Conservation (phyloP, 805 yeast species). For the Candida andamanensis region DNA sequence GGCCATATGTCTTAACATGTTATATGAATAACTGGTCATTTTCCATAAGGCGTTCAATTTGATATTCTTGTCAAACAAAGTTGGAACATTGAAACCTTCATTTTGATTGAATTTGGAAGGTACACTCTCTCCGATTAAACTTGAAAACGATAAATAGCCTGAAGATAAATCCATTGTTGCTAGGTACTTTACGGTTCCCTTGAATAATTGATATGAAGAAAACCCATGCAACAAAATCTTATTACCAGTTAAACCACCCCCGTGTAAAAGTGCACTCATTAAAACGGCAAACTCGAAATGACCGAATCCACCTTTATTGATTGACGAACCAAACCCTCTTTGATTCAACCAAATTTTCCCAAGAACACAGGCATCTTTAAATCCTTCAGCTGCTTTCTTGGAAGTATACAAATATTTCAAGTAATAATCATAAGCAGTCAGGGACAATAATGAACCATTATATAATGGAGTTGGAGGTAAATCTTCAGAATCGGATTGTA, state of each 20-base stretch:
- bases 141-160: slow-evolving; percentile 67
- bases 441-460: slow-evolving; percentile 73
- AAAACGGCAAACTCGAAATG: slow-evolving; percentile 82
- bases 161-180: slow-evolving; percentile 71
- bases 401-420: slow-evolving; percentile 71
- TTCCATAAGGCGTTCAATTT: slow-evolving; percentile 78
- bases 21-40: slow-evolving; percentile 66
- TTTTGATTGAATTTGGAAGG: slow-evolving; percentile 40
- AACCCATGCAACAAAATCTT: slow-evolving; percentile 80
- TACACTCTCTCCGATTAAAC: slow-evolving; percentile 43
- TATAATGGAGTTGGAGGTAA: slow-evolving; percentile 81
- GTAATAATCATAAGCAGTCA: slow-evolving; percentile 63
- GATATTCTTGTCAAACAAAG: slow-evolving; percentile 70
- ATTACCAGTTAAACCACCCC: slow-evolving; percentile 75
- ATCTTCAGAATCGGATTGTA: slow-evolving; percentile 42
- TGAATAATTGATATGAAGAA: slow-evolving; percentile 89
- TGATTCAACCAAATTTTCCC: slow-evolving; percentile 90
- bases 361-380: slow-evolving; percentile 78
- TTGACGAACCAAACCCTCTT: slow-evolving; percentile 66
- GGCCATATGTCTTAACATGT: slow-evolving; percentile 60
- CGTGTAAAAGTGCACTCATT: slow-evolving; percentile 76
- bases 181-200: slow-evolving; percentile 75
- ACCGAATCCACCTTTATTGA: slow-evolving; percentile 80
- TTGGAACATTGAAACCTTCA: slow-evolving; percentile 67
- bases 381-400: slow-evolving; percentile 71